Percentiles rank a stretch among this genome's conserved stretches.
These are phyloP conservation scores for Colletotrichum sp. DNA, from an alignment of 2,329 filamentous ascomycete species.

Conservation along the genomic window DNA sequence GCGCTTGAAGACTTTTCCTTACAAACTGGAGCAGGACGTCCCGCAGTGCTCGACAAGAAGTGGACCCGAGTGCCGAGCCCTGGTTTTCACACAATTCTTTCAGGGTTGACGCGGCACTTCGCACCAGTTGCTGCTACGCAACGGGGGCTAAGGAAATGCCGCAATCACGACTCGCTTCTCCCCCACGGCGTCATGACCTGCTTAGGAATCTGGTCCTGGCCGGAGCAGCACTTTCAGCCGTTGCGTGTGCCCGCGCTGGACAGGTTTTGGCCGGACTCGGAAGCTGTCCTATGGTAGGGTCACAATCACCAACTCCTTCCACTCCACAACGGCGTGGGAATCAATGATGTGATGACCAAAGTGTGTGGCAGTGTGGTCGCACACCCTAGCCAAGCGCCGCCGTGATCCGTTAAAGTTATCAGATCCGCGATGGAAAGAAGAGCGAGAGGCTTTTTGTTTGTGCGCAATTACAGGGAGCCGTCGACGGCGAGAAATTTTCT, in stretches of 20 bases:
- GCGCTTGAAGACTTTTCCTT: slow-evolving; percentile 9
- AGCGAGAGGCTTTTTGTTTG: neutral
- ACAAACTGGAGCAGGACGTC: neutral
- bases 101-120: slow-evolving; percentile 14
- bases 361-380: neutral
- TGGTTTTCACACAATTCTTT: neutral
- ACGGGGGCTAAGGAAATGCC: slow-evolving; percentile 7
- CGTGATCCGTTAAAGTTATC: slow-evolving; percentile 11
- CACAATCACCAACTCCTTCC: neutral
- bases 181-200: neutral
- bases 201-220: neutral
- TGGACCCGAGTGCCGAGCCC: neutral
- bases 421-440: slow-evolving; percentile 4
- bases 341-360: neutral
- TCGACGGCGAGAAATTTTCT: neutral
- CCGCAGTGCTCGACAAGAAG: neutral
- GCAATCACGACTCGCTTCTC: neutral
- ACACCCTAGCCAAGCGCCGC: neutral
- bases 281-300: neutral
- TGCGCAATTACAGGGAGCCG: neutral
- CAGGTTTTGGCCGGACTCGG: neutral
- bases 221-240: neutral
- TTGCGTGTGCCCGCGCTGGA: neutral
- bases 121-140: neutral
- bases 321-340: neutral